These are phyloP conservation scores for Barbatosphaeria neglecta DNA, from an alignment of 495 filamentous ascomycete genomes.

Conservation along the genomic window DNA sequence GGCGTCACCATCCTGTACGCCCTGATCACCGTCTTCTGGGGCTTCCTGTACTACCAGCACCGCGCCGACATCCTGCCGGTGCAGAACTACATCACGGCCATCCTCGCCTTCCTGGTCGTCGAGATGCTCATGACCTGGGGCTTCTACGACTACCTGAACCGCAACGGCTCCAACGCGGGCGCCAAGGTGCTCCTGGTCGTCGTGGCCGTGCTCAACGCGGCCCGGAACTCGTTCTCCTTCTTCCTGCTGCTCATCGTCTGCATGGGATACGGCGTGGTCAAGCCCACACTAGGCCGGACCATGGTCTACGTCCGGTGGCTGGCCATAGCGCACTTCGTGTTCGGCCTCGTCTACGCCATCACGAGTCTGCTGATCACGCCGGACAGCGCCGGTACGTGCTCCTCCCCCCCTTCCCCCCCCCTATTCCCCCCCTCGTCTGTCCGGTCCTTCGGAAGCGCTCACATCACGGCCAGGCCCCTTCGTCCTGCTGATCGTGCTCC, in stretches of 20 bases:
- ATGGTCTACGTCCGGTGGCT: slow-evolving; percentile 93
- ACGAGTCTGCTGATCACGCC: slow-evolving; percentile 83
- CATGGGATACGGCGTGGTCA: slow-evolving; percentile 98
- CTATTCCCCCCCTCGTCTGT: too few relatives aligned
- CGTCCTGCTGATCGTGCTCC: slow-evolving; percentile 90
- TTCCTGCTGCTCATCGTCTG: slow-evolving; percentile 97
- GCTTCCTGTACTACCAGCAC: slow-evolving; percentile 90
- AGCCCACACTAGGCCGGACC: slow-evolving; percentile 79
- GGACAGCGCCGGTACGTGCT: slow-evolving; percentile 45
- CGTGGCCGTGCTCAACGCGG: slow-evolving; percentile 84
- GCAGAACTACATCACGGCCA: slow-evolving; percentile 99
- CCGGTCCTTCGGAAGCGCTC: not conserved
- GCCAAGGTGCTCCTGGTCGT: slow-evolving; percentile 79
- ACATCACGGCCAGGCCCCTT: slow-evolving; percentile 52
- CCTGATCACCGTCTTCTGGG: slow-evolving; percentile 80
- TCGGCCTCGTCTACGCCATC: slow-evolving; percentile 86
- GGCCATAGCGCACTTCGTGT: slow-evolving; percentile 85
- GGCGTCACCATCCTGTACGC: slow-evolving; percentile 90
- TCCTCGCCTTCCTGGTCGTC: slow-evolving; percentile 82
- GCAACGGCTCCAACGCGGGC: slow-evolving; percentile 70
- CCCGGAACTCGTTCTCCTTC: slow-evolving; percentile 94
- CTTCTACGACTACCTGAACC: slow-evolving; percentile 93
- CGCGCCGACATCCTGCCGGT: slow-evolving; percentile 90
- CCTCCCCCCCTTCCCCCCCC: too few relatives aligned
- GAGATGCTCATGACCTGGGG: slow-evolving; percentile 99